Conservation (phyloP, 2,329 filamentous ascomycete genomes). For the Exophiala phaeomuriformis region DNA sequence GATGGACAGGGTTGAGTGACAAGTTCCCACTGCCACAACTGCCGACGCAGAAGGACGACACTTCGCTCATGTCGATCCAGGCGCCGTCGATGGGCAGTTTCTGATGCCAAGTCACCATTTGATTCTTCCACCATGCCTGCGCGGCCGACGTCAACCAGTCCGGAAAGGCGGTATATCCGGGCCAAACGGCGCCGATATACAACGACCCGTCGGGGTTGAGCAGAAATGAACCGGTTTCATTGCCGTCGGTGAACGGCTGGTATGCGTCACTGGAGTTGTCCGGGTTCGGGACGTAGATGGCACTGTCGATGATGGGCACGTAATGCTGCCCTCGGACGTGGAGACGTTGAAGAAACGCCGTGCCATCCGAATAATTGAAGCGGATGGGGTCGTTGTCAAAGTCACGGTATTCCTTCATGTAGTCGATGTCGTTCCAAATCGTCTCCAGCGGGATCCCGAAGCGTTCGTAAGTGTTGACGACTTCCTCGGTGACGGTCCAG, state of each 20-base stretch:
- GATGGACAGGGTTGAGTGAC: conserved; percentile 61
- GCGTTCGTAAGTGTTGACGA: conserved; percentile 47
- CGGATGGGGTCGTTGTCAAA: conserved; percentile 51
- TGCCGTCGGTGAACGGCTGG: conserved; percentile 45
- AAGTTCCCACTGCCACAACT: conserved; percentile 62
- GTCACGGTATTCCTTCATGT: conserved; percentile 55
- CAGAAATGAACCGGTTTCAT: conserved; percentile 44
- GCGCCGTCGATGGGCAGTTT: conserved; percentile 48
- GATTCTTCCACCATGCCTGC: conserved; percentile 53
- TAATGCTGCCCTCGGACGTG: conserved; percentile 52
- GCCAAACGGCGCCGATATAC: conserved; percentile 52
- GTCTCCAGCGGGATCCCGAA: conserved; percentile 53
- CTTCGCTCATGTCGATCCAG: conserved; percentile 59
- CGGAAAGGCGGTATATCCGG: conserved; percentile 53
- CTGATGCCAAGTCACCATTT: conserved; percentile 46
- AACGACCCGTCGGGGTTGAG: conserved; percentile 48
- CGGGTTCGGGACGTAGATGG: conserved; percentile 66
- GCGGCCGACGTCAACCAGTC: conserved; percentile 56
- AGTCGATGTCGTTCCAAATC: conserved; percentile 41
- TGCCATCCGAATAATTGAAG: conserved; percentile 45
- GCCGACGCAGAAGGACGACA: conserved; percentile 60
- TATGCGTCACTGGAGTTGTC: conserved; percentile 60
- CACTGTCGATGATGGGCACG: conserved; percentile 54
- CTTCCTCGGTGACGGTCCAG: conserved; percentile 54
- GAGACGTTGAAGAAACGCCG: conserved; percentile 47